phyloP scores from a whole-genome alignment of 1,284 basidiomycete genomes.

The Leccinum subfulvum region DNA sequence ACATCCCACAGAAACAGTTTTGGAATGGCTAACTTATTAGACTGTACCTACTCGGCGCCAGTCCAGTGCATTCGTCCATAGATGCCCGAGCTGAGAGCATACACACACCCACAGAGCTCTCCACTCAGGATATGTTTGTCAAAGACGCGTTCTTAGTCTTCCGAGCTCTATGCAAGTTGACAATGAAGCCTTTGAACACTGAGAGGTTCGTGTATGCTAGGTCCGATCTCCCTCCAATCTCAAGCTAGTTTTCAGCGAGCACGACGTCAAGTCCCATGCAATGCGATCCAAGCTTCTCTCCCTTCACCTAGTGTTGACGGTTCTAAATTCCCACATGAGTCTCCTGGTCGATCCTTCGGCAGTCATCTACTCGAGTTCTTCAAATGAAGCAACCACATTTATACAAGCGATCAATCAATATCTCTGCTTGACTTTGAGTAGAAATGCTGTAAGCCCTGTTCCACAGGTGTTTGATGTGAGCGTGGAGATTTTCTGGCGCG shows the following conservation, averaged over 20 bases:
- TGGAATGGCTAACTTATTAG: slow-evolving; percentile 11
- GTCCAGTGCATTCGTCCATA: slow-evolving; percentile 11
- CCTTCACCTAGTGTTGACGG: slow-evolving; percentile 89
- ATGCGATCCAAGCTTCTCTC: slow-evolving; percentile 95
- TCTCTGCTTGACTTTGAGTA: slow-evolving; percentile 88
- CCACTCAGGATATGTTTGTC: slow-evolving; percentile 81
- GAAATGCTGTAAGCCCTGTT: slow-evolving; percentile 95
- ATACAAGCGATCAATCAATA: slow-evolving; percentile 93
- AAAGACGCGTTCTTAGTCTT: slow-evolving; percentile 98
- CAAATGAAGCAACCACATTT: slow-evolving; percentile 84
- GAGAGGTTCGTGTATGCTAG: slow-evolving; percentile 67
- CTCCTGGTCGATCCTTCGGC: slow-evolving; percentile 84
- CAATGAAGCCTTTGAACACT: slow-evolving; percentile 93
- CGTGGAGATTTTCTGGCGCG: slow-evolving; percentile 98
- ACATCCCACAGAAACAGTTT: neutral
- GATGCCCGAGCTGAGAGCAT: slow-evolving; percentile 16
- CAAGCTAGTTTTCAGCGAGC: slow-evolving; percentile 58
- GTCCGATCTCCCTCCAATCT: slow-evolving; percentile 2
- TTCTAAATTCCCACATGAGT: slow-evolving; percentile 87
- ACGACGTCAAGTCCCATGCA: slow-evolving; percentile 89
- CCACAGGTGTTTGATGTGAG: slow-evolving; percentile 97
- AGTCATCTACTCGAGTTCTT: slow-evolving; percentile 85
- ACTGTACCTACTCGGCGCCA: slow-evolving; percentile 5
- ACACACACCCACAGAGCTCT: slow-evolving; percentile 36
- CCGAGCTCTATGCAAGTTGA: slow-evolving; percentile 91